A percentile compares a stretch with the other conserved stretches of the same genome.
Evolutionary conservation across 805 yeast genomes (phyloP).

Genomic region (Soucietia sequanensis): DNA sequence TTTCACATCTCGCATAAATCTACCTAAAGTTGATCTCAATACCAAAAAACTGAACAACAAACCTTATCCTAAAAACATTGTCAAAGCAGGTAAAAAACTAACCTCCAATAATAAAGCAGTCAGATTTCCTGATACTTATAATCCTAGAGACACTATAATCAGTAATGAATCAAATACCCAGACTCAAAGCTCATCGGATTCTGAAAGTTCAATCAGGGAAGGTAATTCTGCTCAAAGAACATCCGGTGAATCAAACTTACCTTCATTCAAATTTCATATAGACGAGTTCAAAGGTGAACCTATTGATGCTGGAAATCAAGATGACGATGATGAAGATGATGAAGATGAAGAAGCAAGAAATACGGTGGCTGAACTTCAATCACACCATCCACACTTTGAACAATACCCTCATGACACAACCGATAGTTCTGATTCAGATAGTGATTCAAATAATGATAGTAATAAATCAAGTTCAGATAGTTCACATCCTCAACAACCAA

Average conservation of each 20-base stretch:
- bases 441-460: conserved; percentile 3
- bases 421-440: conserved; percentile 7
- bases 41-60: conserved; percentile 16
- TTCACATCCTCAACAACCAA: background rate
- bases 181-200: conserved; percentile 17
- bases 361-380: conserved; percentile 1
- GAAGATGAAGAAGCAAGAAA: conserved; percentile 10
- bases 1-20: conserved; percentile 26
- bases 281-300: conserved; percentile 2
- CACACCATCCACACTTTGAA: background rate
- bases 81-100: conserved; percentile 23
- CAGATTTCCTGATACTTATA: conserved; percentile 27
- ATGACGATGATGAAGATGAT: conserved; percentile 9
- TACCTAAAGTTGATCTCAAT: conserved; percentile 26
- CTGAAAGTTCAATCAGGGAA: conserved; percentile 10
- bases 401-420: too few relatives aligned
- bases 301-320: too few relatives aligned
- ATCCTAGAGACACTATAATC: conserved; percentile 25
- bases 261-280: conserved; percentile 18
- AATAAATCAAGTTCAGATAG: background rate
- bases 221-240: conserved; percentile 5
- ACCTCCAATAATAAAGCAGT: conserved; percentile 20
- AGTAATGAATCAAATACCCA: conserved; percentile 22
- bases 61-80: conserved; percentile 16
- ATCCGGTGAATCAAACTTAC: conserved; percentile 15